These are phyloP conservation scores for Paraurostyla sp. DNA, from an alignment of 73 alveolate genomes.

Conservation along the genomic window DNA sequence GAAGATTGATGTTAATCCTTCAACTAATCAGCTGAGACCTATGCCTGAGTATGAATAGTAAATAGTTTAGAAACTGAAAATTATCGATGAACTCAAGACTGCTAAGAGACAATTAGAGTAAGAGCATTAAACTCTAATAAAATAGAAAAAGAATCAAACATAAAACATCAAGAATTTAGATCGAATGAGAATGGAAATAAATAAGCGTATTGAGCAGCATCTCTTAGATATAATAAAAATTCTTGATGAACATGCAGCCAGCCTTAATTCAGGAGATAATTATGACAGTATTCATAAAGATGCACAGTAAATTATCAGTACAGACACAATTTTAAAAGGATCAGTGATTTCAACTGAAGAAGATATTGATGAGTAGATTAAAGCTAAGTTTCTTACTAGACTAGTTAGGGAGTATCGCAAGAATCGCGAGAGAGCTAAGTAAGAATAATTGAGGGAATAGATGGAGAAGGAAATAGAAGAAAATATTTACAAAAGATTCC, in stretches of 20 bases:
- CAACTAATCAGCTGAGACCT: no score
- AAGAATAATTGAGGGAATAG: constrained; percentile 11
- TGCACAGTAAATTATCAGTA: constrained; percentile 6
- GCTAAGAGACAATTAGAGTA: constrained; percentile 12
- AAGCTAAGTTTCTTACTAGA: constrained; percentile 18
- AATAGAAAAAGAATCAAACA: constrained; percentile 2
- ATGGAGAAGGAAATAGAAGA: constrained; percentile 48
- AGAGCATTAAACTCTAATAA: background rate
- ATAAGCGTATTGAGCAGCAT: constrained; percentile 25
- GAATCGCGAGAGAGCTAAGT: constrained; percentile 32
- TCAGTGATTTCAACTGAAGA: background rate
- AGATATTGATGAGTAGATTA: constrained; percentile 37
- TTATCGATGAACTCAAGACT: background rate
- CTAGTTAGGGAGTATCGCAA: constrained; percentile 41
- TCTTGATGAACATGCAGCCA: background rate
- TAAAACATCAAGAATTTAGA: constrained; percentile 18
- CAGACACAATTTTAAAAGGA: constrained; percentile 21
- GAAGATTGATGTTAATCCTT: background rate
- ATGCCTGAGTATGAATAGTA: constrained; percentile 5
- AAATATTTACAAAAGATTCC: constrained; percentile 39
- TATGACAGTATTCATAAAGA: background rate
- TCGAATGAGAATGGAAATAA: constrained; percentile 3
- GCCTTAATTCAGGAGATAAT: background rate
- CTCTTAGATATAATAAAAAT: constrained; percentile 1
- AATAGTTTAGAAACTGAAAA: background rate